phyloP scores from a whole-genome alignment of 495 filamentous ascomycete genomes.

The Cudoniella acicularis region DNA sequence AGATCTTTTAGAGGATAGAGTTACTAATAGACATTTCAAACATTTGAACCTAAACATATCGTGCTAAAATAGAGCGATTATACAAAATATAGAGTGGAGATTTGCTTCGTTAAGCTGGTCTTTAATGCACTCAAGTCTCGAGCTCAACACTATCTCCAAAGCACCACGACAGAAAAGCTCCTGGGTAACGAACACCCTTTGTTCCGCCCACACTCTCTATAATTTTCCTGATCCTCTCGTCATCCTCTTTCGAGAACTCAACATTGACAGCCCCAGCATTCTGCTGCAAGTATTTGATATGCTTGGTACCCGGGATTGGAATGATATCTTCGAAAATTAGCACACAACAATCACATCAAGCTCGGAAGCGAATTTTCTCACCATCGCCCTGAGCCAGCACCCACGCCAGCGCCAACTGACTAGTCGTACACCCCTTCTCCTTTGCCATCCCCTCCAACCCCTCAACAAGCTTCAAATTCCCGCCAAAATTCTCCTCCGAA shows the following conservation, averaged over 20 bases:
- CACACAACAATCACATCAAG: background rate
- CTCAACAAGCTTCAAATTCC: conserved; percentile 66
- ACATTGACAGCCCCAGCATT: conserved; percentile 32
- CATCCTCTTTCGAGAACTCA: conserved; percentile 31
- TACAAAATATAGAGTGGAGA: no score
- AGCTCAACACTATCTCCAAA: conserved; percentile 40
- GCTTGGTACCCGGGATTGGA: conserved; percentile 49
- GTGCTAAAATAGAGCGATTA: no score
- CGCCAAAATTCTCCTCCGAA: conserved; percentile 61
- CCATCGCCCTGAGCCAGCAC: conserved; percentile 26
- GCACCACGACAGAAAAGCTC: conserved; percentile 11
- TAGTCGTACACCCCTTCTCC: conserved; percentile 53
- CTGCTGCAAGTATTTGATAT: conserved; percentile 34
- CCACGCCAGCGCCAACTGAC: conserved; percentile 78
- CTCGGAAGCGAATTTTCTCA: no score
- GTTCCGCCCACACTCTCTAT: conserved; percentile 25
- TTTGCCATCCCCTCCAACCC: conserved; percentile 43
- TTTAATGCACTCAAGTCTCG: no score
- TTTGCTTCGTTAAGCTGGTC: no score
- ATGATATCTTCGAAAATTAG: conserved; percentile 39
- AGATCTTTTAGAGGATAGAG: no score
- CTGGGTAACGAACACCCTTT: conserved; percentile 35
- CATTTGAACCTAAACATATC: no score
- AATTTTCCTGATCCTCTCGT: conserved; percentile 25
- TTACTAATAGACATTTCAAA: no score